Evolutionary conservation across 768 basidiomycete species (phyloP).

Genomic region (Lactifluus hygrophoroides): DNA sequence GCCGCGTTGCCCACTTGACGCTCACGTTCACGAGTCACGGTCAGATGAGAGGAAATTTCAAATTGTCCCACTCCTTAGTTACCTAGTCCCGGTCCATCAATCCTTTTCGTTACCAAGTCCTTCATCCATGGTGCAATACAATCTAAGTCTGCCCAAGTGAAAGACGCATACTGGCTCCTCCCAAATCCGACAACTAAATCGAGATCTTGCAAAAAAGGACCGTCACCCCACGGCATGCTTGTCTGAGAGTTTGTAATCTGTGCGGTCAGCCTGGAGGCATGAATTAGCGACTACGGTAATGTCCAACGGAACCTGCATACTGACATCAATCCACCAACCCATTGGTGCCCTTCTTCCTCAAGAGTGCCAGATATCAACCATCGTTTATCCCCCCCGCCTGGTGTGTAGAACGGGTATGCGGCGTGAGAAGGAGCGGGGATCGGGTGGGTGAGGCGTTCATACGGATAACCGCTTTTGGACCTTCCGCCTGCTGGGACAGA

Average conservation of each 20-base stretch:
- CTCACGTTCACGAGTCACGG: too few species aligned
- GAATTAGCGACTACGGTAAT: not conserved
- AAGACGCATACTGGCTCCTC: conserved; percentile 57
- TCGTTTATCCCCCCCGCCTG: conserved; percentile 57
- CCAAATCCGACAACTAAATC: conserved; percentile 41
- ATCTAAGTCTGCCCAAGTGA: conserved; percentile 59
- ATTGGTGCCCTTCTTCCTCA: conserved; percentile 53
- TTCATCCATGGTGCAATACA: conserved; percentile 77
- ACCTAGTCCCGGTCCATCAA: conserved; percentile 68
- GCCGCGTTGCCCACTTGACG: too few species aligned
- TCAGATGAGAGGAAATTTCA: too few species aligned
- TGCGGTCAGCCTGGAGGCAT: conserved; percentile 43
- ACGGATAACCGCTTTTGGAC: not conserved
- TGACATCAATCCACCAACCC: conserved; percentile 69
- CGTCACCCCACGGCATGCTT: conserved; percentile 30
- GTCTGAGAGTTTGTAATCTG: conserved; percentile 45
- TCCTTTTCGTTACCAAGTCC: conserved; percentile 50
- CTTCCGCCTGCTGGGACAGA: conserved; percentile 1
- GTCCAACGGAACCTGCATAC: conserved; percentile 14
- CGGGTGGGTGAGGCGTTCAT: conserved; percentile 45
- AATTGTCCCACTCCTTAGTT: conserved; percentile 26
- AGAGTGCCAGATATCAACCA: conserved; percentile 46
- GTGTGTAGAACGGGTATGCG: conserved; percentile 68
- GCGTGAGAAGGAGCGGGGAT: conserved; percentile 44
- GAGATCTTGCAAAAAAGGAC: conserved; percentile 36